A percentile compares a stretch with the other conserved stretches of the same genome.
These are phyloP conservation scores for Neurospora sp. DNA, from an alignment of 495 filamentous ascomycete genomes.

Conservation along the genomic window DNA sequence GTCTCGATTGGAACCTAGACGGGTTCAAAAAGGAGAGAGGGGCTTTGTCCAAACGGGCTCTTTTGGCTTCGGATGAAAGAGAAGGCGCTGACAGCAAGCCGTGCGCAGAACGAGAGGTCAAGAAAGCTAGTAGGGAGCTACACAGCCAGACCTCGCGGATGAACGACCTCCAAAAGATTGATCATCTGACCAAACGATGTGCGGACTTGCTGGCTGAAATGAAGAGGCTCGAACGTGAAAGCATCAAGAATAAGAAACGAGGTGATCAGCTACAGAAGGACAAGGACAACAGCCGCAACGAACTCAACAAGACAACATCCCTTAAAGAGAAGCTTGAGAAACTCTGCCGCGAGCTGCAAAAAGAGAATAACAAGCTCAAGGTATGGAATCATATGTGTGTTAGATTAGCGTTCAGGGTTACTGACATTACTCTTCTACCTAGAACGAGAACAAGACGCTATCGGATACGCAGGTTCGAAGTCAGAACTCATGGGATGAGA, in stretches of 20 bases:
- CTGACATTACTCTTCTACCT: constrained; percentile 4
- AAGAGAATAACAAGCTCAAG: constrained; percentile 96
- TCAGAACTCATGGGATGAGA: constrained; percentile 74
- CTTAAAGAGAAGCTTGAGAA: constrained; percentile 95
- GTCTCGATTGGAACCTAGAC: not conserved
- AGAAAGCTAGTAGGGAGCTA: constrained; percentile 85
- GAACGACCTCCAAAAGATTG: constrained; percentile 63
- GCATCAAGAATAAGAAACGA: constrained; percentile 90
- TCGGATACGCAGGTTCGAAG: constrained; percentile 74
- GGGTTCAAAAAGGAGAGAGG: not conserved
- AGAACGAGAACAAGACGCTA: constrained; percentile 87
- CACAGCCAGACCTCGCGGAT: constrained; percentile 71
- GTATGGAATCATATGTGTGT: constrained; percentile 34
- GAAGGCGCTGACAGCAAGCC: constrained; percentile 11
- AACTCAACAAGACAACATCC: constrained; percentile 75
- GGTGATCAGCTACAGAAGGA: constrained; percentile 94
- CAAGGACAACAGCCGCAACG: constrained; percentile 76
- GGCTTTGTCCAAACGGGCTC: not conserved
- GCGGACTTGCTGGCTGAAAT: constrained; percentile 85
- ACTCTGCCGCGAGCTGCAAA: constrained; percentile 79
- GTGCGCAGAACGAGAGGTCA: constrained; percentile 55
- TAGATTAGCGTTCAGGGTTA: not conserved
- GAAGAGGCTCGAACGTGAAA: constrained; percentile 88
- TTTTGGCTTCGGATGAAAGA: not conserved
- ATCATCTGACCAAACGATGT: constrained; percentile 81